Base-by-base conservation (phyloP, 768 basidiomycete genomes). In the Cytidiella melzeri region DNA sequence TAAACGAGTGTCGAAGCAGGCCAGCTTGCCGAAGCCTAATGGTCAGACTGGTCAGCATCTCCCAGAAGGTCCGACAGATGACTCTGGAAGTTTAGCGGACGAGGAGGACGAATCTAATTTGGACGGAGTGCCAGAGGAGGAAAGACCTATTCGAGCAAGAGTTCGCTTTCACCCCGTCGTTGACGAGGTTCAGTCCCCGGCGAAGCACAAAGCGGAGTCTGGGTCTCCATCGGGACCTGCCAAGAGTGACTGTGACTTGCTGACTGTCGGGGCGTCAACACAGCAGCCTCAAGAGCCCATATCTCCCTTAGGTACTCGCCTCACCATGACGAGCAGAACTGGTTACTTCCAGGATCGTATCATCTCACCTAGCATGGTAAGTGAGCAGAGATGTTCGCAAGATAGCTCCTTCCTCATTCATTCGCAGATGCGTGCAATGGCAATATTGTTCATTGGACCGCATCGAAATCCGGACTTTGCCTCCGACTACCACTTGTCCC, bases 401-500 rank as follows among this genome's bases (percentile, higher is more conserved):
- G 45, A 48, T 30, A 19, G 25, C 30, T 34, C 30, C 30, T 7
- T 7, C 15, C 41, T 39, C 40, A 39, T 36, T 19, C 45, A 49
- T 12, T 19, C 3, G 43, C 58, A 98, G 95, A 97, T 97, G 92
- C 89, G 96, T 28, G 94, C 95, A 0, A 99, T 99, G 96, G 95
- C 95, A 3, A 94, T 96, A 61, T 70, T 95, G 55, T 96, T 96
- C 69, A 87, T 99, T 51, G 95, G 95, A 1, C 95, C 96, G 1
- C 81, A 89, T 60, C 85, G 84, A 45, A 87, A 92, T 63, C 96
- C 96, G 5, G 93, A 98, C 66, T 94, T 99, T 64, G 80, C 82
- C 48, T 87, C 86, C 15, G 94, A 99, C 72, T 98, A 97, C 67
- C 85, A 91, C 69, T 83, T 99, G 57, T 97, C 95, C 15, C 96